Conservation (phyloP, 306 rosid genomes). For the Vigna nakashimae region DNA sequence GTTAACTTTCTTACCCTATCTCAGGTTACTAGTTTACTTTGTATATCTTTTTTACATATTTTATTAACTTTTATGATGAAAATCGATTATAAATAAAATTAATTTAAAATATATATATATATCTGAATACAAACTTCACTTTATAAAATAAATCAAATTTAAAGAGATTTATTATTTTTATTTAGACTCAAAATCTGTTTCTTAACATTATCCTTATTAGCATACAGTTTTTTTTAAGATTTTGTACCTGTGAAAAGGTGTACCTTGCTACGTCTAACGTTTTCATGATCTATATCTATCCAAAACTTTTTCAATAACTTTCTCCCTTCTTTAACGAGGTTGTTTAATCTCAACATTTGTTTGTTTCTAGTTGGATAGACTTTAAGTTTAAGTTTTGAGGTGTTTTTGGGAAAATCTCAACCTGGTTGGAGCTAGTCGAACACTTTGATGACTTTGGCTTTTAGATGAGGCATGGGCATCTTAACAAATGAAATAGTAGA, state of each 20-base stretch:
- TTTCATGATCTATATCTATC: conserved; percentile 15
- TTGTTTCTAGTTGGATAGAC: not conserved
- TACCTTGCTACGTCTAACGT: not conserved
- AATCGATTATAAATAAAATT: too few species aligned
- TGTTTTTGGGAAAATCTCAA: conserved; percentile 38
- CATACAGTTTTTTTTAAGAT: not conserved
- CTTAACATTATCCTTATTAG: not conserved
- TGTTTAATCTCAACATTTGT: conserved; percentile 21
- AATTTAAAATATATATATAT: too few species aligned
- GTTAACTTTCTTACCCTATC: not conserved
- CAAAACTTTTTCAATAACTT: conserved; percentile 29
- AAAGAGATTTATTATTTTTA: too few species aligned
- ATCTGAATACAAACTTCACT: too few species aligned
- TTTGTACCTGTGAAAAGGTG: not conserved
- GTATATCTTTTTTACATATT: not conserved
- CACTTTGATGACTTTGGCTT: conserved; percentile 10
- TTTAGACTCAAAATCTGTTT: too few species aligned
- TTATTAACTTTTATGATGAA: too few species aligned
- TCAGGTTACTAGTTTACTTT: not conserved
- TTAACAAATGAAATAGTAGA: conserved; percentile 6
- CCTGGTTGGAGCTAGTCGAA: conserved; percentile 39
- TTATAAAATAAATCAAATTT: too few species aligned
- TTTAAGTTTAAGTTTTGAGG: not conserved
- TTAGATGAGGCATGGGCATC: not conserved
- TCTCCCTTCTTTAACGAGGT: conserved; percentile 36